Percentiles rank a stretch among this genome's conserved stretches.
Conservation (phyloP, 345 rosid genomes). For the Citrus sp. region DNA sequence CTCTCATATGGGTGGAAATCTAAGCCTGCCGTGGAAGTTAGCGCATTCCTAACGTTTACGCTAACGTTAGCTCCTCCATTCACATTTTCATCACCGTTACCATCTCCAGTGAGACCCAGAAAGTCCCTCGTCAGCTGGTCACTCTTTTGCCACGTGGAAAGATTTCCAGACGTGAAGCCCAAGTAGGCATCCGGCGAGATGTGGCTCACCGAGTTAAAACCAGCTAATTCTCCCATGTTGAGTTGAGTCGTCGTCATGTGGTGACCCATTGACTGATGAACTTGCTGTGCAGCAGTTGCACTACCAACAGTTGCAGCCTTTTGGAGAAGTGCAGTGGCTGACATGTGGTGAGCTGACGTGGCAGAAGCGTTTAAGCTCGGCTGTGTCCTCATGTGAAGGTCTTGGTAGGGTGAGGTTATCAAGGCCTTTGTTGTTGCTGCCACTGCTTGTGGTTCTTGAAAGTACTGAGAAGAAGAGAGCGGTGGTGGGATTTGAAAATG, state of each 20-base stretch:
- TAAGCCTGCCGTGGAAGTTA: conserved; percentile 44
- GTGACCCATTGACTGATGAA: conserved; percentile 29
- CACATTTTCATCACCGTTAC: conserved; percentile 13
- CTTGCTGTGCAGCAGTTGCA: conserved; percentile 28
- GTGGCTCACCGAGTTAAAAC: conserved; percentile 21
- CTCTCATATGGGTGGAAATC: conserved; percentile 50
- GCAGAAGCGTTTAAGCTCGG: conserved; percentile 18
- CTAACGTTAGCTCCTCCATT: conserved; percentile 33
- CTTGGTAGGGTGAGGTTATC: conserved; percentile 32
- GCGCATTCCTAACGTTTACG: conserved; percentile 41
- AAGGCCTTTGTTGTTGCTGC: background rate
- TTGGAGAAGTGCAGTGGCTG: conserved; percentile 95
- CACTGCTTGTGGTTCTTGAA: conserved; percentile 22
- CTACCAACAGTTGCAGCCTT: conserved; percentile 62
- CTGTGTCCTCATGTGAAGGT: conserved; percentile 21
- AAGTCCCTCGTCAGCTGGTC: conserved; percentile 76
- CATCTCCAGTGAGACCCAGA: conserved; percentile 56
- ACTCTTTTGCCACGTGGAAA: conserved; percentile 60
- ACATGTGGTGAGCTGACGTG: conserved; percentile 45
- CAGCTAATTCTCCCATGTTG: conserved; percentile 25
- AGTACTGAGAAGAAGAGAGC: conserved; percentile 17
- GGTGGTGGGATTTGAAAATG: conserved; percentile 26
- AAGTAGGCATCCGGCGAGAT: conserved; percentile 24
- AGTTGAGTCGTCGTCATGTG: conserved; percentile 19
- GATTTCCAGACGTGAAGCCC: conserved; percentile 31